phyloP scores from a whole-genome alignment of 1,139 yeast species.

The Kurtzmaniella quercitrusa region DNA sequence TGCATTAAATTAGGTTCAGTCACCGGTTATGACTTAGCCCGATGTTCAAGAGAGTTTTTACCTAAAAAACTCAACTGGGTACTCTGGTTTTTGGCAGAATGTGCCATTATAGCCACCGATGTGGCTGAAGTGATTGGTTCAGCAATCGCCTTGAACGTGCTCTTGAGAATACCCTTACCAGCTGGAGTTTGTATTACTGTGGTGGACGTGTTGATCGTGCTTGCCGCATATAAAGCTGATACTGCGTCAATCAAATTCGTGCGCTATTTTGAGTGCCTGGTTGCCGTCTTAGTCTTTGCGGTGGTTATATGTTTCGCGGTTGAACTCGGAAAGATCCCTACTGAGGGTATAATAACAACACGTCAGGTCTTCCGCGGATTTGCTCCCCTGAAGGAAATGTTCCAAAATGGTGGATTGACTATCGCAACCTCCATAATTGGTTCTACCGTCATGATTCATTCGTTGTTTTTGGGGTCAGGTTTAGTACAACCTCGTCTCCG shows the following conservation, averaged over 20 bases:
- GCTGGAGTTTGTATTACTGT: constrained; percentile 76
- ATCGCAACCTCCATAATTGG: constrained; percentile 77
- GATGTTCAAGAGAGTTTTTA: constrained; percentile 59
- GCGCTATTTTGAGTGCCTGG: constrained; percentile 61
- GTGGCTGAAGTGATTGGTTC: constrained; percentile 85
- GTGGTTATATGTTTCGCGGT: constrained; percentile 72
- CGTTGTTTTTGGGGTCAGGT: constrained; percentile 71
- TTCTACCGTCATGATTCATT: constrained; percentile 83
- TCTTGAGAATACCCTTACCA: constrained; percentile 64
- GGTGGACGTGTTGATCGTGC: constrained; percentile 66
- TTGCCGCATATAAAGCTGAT: constrained; percentile 73
- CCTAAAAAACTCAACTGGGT: constrained; percentile 57
- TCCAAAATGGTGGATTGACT: constrained; percentile 61
- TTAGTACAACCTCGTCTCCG: constrained; percentile 69
- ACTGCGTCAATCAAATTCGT: constrained; percentile 60
- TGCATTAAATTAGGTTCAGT: constrained; percentile 77
- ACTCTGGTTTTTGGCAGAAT: constrained; percentile 69
- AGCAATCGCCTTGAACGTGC: constrained; percentile 76
- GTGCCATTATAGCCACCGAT: constrained; percentile 81
- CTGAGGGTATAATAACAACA: constrained; percentile 29
- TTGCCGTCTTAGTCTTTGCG: constrained; percentile 61
- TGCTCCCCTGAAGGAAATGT: constrained; percentile 62
- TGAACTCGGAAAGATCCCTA: constrained; percentile 55
- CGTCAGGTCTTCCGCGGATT: constrained; percentile 63
- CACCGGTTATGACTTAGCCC: constrained; percentile 73